These are phyloP conservation scores for Tuber magnatum DNA, from an alignment of 495 filamentous ascomycete species.

Conservation along the genomic window DNA sequence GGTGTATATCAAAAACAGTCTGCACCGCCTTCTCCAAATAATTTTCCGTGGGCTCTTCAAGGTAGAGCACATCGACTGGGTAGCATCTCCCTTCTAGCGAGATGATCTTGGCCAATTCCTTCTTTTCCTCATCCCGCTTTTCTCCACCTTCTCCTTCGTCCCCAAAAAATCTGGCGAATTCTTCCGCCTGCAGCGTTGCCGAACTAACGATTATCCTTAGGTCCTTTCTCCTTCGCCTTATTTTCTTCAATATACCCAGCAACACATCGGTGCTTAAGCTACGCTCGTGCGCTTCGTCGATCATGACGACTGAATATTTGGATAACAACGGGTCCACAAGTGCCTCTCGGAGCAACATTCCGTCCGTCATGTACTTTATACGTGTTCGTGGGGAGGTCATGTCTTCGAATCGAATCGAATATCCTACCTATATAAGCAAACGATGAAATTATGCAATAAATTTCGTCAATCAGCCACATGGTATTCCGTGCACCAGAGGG, in stretches of 20 bases:
- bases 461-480: not conserved
- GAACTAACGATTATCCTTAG: conserved; percentile 87
- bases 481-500: not conserved
- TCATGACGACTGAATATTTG: conserved; percentile 94
- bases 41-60: conserved; percentile 72
- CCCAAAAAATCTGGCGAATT: conserved; percentile 77
- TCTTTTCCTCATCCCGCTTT: conserved; percentile 36
- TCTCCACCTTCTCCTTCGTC: conserved; percentile 44
- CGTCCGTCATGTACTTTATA: conserved; percentile 97
- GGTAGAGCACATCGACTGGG: conserved; percentile 81
- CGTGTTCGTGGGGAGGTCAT: conserved; percentile 76
- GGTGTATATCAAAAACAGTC: conserved; percentile 88
- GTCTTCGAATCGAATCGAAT: conserved; percentile 95
- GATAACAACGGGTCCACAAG: conserved; percentile 87
- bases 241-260: conserved; percentile 91
- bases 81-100: conserved; percentile 87
- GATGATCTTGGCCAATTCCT: conserved; percentile 64
- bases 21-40: conserved; percentile 82
- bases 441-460: not conserved
- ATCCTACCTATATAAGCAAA: conserved; percentile 57
- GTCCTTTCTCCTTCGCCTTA: conserved; percentile 71
- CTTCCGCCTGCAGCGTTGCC: conserved; percentile 86
- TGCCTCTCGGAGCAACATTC: conserved; percentile 85
- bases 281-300: conserved; percentile 95
- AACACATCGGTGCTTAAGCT: conserved; percentile 91